Conservation (phyloP, 129 eudicot species). For the carrot (Daucus carota) region DH1_v3.0 NC_030382.2:57318001-57318500, state of each 20-base stretch:
- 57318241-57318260: constrained; percentile 63
- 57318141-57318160: constrained; percentile 26
- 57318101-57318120: too few species aligned
- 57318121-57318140: too few species aligned
- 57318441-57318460: constrained; percentile 54
- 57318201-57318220: constrained; percentile 26
- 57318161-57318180: constrained; percentile 82
- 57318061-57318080: too few species aligned
- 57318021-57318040: not conserved
- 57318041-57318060: too few species aligned
- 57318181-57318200: constrained; percentile 46
- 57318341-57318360: constrained; percentile 85
- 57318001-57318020: not conserved
- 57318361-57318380: constrained; percentile 51
- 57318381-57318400: constrained; percentile 42
- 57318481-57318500: not conserved
- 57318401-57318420: constrained; percentile 23
- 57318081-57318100: too few species aligned
- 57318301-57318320: constrained; percentile 80
- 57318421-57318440: constrained; percentile 53
- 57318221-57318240: constrained; percentile 62
- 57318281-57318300: constrained; percentile 94
- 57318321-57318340: constrained; percentile 74
- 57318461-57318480: not conserved
- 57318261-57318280: constrained; percentile 77